A percentile compares a stretch with the other conserved stretches of the same genome.
Conservation (phyloP, 2,329 filamentous ascomycete species). For the Diaporthe batatas region DNA sequence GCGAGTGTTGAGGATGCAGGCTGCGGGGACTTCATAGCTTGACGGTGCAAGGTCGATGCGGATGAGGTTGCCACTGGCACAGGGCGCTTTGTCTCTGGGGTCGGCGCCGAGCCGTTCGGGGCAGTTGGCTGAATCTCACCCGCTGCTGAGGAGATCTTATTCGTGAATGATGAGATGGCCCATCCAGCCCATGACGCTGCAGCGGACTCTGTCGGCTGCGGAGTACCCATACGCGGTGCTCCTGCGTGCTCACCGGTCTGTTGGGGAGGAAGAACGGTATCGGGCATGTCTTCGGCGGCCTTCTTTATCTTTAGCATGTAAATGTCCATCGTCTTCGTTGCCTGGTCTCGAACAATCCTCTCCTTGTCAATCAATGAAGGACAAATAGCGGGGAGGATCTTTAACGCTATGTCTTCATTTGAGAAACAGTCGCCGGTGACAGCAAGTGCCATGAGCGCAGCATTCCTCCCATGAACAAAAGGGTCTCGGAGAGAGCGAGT, state of each 20-base stretch:
- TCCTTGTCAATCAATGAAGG: constrained; percentile 93
- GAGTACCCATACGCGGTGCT: constrained; percentile 82
- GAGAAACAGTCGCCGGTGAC: constrained; percentile 89
- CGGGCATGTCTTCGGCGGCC: constrained; percentile 81
- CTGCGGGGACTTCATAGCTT: constrained; percentile 68
- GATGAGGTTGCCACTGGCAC: constrained; percentile 58
- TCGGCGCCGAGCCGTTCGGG: constrained; percentile 58
- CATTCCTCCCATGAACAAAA: constrained; percentile 94
- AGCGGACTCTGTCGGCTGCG: constrained; percentile 71
- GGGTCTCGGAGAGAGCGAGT: constrained; percentile 90
- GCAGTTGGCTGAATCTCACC: constrained; percentile 82
- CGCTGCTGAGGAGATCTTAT: constrained; percentile 86
- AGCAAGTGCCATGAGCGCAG: constrained; percentile 85
- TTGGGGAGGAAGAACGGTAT: constrained; percentile 77
- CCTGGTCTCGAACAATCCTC: constrained; percentile 92
- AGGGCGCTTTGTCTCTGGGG: constrained; percentile 53
- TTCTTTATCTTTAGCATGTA: constrained; percentile 89
- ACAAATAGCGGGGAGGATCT: constrained; percentile 86
- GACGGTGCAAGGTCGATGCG: constrained; percentile 69
- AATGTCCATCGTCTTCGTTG: constrained; percentile 87
- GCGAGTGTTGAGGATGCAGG: constrained; percentile 58
- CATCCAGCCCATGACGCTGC: constrained; percentile 88
- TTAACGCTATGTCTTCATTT: constrained; percentile 89
- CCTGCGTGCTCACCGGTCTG: constrained; percentile 64
- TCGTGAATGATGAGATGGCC: constrained; percentile 99